Evolutionary conservation across 257 asterid species (phyloP), one percentile per base, ranked within the genome.

Genomic region (Plantago major): DNA sequence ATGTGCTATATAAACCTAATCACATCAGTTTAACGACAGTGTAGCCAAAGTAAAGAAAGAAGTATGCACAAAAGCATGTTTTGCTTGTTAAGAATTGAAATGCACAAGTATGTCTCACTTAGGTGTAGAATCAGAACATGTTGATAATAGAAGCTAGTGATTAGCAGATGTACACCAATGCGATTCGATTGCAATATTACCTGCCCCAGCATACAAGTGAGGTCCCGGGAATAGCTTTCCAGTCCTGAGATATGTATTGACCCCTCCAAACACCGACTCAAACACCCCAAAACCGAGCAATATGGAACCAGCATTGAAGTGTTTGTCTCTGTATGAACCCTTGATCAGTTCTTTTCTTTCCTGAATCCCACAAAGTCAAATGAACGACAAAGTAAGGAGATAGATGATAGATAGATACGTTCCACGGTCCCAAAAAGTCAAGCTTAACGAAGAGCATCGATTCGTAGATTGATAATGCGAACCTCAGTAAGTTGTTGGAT

Each of bases 221-320:
- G 99, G 99, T 54, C 97, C 97, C 7, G 99, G 99, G 67, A 92
- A 89, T 33, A 92, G 87, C 84, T 89, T 89, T 65, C 95, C 97
- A 0, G 96, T 83, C 74, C 99, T 80, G 38, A 83, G 7, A 81
- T 82, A 92, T 13, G 97, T 92, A 78, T 92, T 92, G 72, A 92
- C 7, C 51, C 94, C 90, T 74, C 97, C 99, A 45, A 55, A 81
- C 6, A 92, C 49, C 5, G 97, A 0, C 72, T 89, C 97, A 40
- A 78, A 47, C 55, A 89, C 95, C 38, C 97, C 99, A 51, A 89
- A 92, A 30, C 82, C 96, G 4, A 92, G 91, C 78, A 92, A 62
- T 68, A 92, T 62, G 43, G 99, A 89, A 47, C 99, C 97, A 37
- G 96, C 96, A 67, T 86, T 86, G 78, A 75, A 86, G 82, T 89